A percentile compares a stretch with the other conserved stretches of the same genome.
These are phyloP conservation scores for Globisporangium rhizosaccharum DNA, from an alignment of 352 stramenopile genomes.

Conservation along the genomic window DNA sequence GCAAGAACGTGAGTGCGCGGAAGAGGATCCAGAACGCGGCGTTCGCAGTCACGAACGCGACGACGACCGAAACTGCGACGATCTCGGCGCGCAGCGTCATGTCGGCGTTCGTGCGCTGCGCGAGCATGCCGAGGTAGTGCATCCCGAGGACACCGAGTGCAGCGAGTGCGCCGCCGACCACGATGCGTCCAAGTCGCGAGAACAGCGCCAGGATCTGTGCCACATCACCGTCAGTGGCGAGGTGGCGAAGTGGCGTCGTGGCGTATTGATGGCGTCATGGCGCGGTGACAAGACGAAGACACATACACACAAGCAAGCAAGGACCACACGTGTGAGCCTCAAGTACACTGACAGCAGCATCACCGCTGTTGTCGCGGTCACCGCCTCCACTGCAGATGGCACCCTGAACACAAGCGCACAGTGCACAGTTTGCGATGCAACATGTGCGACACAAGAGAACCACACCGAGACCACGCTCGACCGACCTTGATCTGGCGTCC, in stretches of 20 bases:
- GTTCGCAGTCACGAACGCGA: constrained; percentile 49
- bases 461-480: background rate
- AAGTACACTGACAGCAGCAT: background rate
- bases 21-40: constrained; percentile 71
- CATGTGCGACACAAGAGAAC: background rate
- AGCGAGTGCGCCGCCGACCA: constrained; percentile 37
- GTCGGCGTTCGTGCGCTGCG: constrained; percentile 31
- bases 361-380: too few relatives aligned
- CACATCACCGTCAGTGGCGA: background rate
- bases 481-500: constrained; percentile 14
- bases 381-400: too few relatives aligned
- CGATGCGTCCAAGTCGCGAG: constrained; percentile 40
- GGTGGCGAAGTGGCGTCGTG: too few relatives aligned
- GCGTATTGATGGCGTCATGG: too few relatives aligned
- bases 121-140: constrained; percentile 69
- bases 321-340: background rate
- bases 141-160: constrained; percentile 62
- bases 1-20: constrained; percentile 55
- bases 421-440: background rate
- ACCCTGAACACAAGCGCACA: too few relatives aligned
- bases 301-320: background rate
- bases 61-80: constrained; percentile 34
- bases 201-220: constrained; percentile 42
- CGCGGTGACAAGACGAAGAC: background rate
- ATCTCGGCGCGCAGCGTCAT: constrained; percentile 37